phyloP scores from a whole-genome alignment of 2,329 filamentous ascomycete genomes.

The Hypoxylon sp. region DNA sequence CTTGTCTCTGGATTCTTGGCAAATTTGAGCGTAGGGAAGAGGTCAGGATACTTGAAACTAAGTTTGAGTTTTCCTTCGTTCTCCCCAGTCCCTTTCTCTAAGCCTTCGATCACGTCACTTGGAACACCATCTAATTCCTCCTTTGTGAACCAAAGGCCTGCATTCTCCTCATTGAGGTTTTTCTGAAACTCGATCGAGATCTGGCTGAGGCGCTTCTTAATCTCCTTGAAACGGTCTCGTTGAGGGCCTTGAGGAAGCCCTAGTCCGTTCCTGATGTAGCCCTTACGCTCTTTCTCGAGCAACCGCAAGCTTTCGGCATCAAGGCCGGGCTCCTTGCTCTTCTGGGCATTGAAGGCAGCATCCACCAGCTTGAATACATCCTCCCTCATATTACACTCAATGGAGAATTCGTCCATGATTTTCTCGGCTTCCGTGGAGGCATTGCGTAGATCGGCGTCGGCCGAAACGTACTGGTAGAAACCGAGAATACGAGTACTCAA shows the following conservation, averaged over 20 bases:
- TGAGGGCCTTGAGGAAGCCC: slow-evolving; percentile 77
- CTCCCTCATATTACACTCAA: slow-evolving; percentile 85
- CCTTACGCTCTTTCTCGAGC: slow-evolving; percentile 83
- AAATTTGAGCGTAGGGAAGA: slow-evolving; percentile 84
- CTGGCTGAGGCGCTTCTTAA: slow-evolving; percentile 83
- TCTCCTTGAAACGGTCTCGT: slow-evolving; percentile 86
- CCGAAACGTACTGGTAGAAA: slow-evolving; percentile 86
- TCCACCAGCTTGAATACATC: slow-evolving; percentile 80
- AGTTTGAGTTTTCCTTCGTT: slow-evolving; percentile 82
- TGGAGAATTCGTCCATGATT: slow-evolving; percentile 81
- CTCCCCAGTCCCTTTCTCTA: slow-evolving; percentile 80
- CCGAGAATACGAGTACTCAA: slow-evolving; percentile 76
- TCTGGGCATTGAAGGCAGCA: slow-evolving; percentile 69
- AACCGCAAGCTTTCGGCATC: slow-evolving; percentile 79
- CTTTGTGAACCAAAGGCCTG: slow-evolving; percentile 82
- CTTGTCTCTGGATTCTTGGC: slow-evolving; percentile 78
- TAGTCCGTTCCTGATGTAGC: slow-evolving; percentile 82
- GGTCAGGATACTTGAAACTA: slow-evolving; percentile 87
- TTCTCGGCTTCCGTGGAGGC: slow-evolving; percentile 83
- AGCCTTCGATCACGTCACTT: slow-evolving; percentile 73
- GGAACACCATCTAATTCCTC: slow-evolving; percentile 83
- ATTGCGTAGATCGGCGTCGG: slow-evolving; percentile 76
- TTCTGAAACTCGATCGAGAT: slow-evolving; percentile 83
- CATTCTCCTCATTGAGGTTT: slow-evolving; percentile 86
- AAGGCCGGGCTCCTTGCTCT: slow-evolving; percentile 66